phyloP scores from a whole-genome alignment of 371 early-diverging fungal species.

The Rhizopus delemar region DNA sequence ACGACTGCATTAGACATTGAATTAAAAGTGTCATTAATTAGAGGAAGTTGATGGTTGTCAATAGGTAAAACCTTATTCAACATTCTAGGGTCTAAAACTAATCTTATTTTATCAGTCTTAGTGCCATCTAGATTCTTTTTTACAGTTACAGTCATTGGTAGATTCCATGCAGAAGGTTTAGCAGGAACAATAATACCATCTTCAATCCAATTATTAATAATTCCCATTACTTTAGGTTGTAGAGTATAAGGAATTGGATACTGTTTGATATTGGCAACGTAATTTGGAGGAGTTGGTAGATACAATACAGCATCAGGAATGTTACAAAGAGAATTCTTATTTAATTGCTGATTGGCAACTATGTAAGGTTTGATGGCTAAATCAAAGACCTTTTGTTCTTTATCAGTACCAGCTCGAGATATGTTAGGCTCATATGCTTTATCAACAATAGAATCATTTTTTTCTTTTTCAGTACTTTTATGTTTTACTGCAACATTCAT shows the following conservation, averaged over 20 bases:
- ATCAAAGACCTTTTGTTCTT: conserved; percentile 7
- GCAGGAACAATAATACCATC: no score
- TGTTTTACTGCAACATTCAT: conserved; percentile 11
- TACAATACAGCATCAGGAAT: conserved; percentile 8
- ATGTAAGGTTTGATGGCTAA: conserved; percentile 3
- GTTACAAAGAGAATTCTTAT: conserved; percentile 8
- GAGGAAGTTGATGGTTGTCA: conserved; percentile 5
- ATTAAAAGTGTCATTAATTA: conserved; percentile 12
- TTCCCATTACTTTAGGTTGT: no score
- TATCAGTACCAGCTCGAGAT: conserved; percentile 3
- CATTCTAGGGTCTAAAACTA: conserved; percentile 6
- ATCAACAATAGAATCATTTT: conserved; percentile 11
- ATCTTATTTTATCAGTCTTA: conserved; percentile 6
- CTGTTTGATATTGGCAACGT: no score
- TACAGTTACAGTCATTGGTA: no score
- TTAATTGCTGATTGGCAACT: conserved; percentile 1
- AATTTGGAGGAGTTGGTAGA: conserved; percentile 13
- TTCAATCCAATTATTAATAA: no score
- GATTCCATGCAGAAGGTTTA: no score
- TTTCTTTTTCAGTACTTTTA: no score
- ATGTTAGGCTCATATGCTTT: conserved; percentile 11
- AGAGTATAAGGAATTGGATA: no score
- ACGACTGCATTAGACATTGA: neutral
- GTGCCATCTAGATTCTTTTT: no score
- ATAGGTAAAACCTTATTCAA: conserved; percentile 10